Percentiles rank a stretch among this genome's conserved stretches.
These are phyloP conservation scores for Begonia masoniana DNA, from an alignment of 306 rosid species.

Conservation along the genomic window DNA sequence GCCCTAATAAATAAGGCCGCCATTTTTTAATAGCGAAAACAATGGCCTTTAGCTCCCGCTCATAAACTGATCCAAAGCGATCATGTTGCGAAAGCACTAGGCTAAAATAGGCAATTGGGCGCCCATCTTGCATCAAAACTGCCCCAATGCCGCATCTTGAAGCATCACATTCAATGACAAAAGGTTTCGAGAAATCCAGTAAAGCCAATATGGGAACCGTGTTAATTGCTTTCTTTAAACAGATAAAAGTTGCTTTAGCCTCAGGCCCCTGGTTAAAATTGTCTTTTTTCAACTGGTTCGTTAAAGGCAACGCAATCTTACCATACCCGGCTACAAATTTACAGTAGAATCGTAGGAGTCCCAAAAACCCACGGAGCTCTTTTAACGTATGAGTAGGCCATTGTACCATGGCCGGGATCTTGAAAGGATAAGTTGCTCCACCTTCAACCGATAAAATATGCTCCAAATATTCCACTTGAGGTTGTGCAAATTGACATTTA, in stretches of 20 bases:
- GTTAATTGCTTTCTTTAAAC: neutral
- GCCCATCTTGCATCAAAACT: neutral
- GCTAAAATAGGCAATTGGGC: neutral
- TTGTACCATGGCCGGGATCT: neutral
- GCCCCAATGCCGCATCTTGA: neutral
- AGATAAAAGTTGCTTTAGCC: neutral
- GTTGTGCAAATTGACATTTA: too few species aligned
- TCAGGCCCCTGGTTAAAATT: neutral
- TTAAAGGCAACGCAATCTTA: neutral
- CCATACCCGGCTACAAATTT: neutral
- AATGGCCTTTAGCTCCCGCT: neutral
- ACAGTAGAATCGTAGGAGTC: neutral
- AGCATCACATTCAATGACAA: neutral
- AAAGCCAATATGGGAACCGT: neutral
- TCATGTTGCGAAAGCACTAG: fast-evolving
- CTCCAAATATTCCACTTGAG: too few species aligned
- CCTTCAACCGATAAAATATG: too few species aligned
- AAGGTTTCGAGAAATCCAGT: neutral
- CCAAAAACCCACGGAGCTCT: neutral
- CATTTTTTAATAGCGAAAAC: neutral
- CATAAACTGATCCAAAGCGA: neutral
- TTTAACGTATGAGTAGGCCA: neutral
- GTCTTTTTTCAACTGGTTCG: neutral
- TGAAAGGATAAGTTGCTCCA: neutral
- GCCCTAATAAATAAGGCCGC: too few species aligned